phyloP scores from a whole-genome alignment of 1,284 basidiomycete genomes.

The Sporisorium graminicola region DNA sequence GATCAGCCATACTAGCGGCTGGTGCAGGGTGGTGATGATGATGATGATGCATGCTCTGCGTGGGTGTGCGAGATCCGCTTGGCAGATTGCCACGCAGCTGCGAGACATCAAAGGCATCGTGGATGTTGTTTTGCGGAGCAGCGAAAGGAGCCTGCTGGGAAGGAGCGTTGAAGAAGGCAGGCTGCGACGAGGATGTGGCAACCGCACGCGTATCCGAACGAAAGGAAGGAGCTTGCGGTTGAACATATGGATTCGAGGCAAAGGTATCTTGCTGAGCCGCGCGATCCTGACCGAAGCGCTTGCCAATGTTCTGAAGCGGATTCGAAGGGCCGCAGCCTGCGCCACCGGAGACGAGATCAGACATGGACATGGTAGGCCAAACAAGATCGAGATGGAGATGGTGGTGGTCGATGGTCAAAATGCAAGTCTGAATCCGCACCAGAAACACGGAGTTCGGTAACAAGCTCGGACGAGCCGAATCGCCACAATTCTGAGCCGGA shows the following conservation, averaged over 20 bases:
- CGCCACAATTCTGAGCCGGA: slow-evolving; percentile 38
- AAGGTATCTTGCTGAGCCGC: slow-evolving; percentile 58
- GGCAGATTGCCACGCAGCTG: slow-evolving; percentile 55
- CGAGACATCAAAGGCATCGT: slow-evolving; percentile 55
- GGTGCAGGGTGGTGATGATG: slow-evolving; percentile 13
- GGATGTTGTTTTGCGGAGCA: slow-evolving; percentile 13
- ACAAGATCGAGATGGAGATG: background rate
- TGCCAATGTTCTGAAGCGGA: slow-evolving; percentile 65
- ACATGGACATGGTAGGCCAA: slow-evolving; percentile 57
- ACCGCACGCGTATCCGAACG: slow-evolving; percentile 17
- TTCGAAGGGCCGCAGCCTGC: slow-evolving; percentile 68
- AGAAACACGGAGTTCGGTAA: slow-evolving; percentile 2
- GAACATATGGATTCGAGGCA: slow-evolving; percentile 5
- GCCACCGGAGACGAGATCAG: slow-evolving; percentile 64
- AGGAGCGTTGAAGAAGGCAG: slow-evolving; percentile 45
- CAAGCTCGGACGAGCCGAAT: slow-evolving; percentile 11
- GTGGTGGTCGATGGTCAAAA: slow-evolving; percentile 1
- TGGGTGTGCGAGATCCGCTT: slow-evolving; percentile 25
- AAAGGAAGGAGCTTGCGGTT: slow-evolving; percentile 24
- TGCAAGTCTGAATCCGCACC: background rate
- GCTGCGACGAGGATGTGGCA: slow-evolving; percentile 15
- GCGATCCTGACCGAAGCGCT: slow-evolving; percentile 66
- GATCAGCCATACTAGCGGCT: slow-evolving; percentile 24
- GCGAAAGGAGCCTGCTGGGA: slow-evolving; percentile 23
- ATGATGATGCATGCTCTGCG: slow-evolving; percentile 18